Percentiles rank a stretch among this genome's conserved stretches.
Conservation (phyloP, 2,329 filamentous ascomycete genomes). For the Thelonectria blattea region DNA sequence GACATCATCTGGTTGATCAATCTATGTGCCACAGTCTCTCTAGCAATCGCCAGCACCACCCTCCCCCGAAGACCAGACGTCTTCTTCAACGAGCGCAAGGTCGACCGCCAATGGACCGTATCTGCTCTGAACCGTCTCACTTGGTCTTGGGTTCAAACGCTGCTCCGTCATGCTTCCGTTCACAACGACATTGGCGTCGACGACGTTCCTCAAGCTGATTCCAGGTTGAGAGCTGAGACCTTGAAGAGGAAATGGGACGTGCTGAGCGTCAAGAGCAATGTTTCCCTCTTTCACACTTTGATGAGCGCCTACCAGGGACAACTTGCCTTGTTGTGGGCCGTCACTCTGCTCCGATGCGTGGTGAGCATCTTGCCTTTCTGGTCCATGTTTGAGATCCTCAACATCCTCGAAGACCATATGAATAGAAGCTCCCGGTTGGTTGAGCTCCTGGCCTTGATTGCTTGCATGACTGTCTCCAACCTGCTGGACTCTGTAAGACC, state of each 20-base stretch:
- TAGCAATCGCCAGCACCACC: slow-evolving; percentile 55
- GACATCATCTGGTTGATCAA: slow-evolving; percentile 53
- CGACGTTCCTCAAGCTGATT: slow-evolving; percentile 66
- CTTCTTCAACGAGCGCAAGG: slow-evolving; percentile 59
- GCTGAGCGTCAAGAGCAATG: slow-evolving; percentile 49
- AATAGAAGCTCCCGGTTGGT: slow-evolving; percentile 51
- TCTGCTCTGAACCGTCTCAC: slow-evolving; percentile 66
- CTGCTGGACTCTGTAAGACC: slow-evolving; percentile 52
- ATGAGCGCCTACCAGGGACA: slow-evolving; percentile 59
- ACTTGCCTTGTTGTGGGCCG: slow-evolving; percentile 62
- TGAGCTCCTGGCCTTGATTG: slow-evolving; percentile 69
- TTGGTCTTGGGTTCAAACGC: slow-evolving; percentile 65
- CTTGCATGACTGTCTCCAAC: slow-evolving; percentile 66
- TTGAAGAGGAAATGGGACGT: slow-evolving; percentile 56
- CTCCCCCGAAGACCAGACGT: slow-evolving; percentile 72
- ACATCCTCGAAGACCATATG: slow-evolving; percentile 61
- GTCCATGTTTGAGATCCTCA: slow-evolving; percentile 69
- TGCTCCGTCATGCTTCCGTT: slow-evolving; percentile 61
- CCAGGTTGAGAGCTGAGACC: slow-evolving; percentile 56
- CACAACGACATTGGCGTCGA: slow-evolving; percentile 65
- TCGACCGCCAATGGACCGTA: slow-evolving; percentile 67
- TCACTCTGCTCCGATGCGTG: slow-evolving; percentile 60
- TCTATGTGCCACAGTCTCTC: slow-evolving; percentile 48
- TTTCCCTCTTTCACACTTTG: slow-evolving; percentile 67
- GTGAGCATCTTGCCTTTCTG: slow-evolving; percentile 73